phyloP scores from a whole-genome alignment of 1,284 basidiomycete species.

The Chalciporus piperatoides region DNA sequence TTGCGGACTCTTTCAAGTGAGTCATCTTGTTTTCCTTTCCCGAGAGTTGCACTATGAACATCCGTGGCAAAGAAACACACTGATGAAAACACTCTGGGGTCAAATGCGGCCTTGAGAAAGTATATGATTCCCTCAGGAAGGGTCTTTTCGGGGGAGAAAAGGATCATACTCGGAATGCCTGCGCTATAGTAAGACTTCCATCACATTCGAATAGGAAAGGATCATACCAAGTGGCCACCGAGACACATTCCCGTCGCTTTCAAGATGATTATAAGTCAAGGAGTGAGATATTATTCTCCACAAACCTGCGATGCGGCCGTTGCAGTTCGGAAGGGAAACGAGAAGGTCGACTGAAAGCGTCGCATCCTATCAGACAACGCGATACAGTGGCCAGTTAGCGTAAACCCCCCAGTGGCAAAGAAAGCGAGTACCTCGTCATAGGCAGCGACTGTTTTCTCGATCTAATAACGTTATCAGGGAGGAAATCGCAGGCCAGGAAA shows the following conservation, averaged over 20 bases:
- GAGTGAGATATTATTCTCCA: not conserved
- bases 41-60: constrained; percentile 80
- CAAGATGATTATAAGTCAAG: not conserved
- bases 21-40: constrained; percentile 81
- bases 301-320: constrained; percentile 80
- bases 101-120: constrained; percentile 70
- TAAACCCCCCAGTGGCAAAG: not conserved
- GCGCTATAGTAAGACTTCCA: not conserved
- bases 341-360: constrained; percentile 75
- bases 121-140: constrained; percentile 37
- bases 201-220: not conserved
- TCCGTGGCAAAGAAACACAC: constrained; percentile 95
- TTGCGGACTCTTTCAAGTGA: constrained; percentile 66
- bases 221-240: constrained; percentile 73
- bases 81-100: constrained; percentile 75
- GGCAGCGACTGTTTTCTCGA: constrained; percentile 78
- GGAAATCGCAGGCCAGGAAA: not conserved
- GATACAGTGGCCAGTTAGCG: constrained; percentile 3
- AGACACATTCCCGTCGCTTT: constrained; percentile 83
- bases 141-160: constrained; percentile 44
- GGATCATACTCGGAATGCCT: not conserved
- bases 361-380: constrained; percentile 54
- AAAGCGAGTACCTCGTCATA: constrained; percentile 72
- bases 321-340: constrained; percentile 72
- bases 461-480: constrained; percentile 40